phyloP scores from a whole-genome alignment of 345 rosid species.

The Ceriops tagal region DNA sequence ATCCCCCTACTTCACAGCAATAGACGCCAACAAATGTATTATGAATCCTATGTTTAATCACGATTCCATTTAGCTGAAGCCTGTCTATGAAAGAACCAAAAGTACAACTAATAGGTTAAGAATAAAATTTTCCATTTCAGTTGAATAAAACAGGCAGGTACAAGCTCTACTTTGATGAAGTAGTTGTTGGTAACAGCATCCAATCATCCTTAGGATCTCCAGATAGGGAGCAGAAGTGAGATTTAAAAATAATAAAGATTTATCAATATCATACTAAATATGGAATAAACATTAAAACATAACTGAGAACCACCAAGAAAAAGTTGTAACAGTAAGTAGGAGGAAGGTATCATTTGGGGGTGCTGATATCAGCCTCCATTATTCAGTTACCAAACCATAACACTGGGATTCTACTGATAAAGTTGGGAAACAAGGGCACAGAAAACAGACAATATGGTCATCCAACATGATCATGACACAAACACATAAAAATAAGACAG shows the following conservation, averaged over 20 bases:
- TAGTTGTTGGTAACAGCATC: neutral
- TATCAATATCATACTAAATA: conserved; percentile 12
- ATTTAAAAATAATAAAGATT: conserved; percentile 5
- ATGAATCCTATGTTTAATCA: neutral
- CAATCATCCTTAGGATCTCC: conserved; percentile 2
- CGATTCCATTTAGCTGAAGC: neutral
- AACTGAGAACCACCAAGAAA: conserved; percentile 2
- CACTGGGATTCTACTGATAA: neutral
- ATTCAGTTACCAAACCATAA: conserved; percentile 9
- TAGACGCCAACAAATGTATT: neutral
- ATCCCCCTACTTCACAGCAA: neutral
- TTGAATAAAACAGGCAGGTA: neutral
- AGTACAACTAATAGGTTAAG: too few relatives aligned
- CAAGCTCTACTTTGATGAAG: neutral
- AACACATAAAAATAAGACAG: too few relatives aligned
- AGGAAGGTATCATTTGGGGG: conserved; percentile 8
- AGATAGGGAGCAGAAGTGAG: conserved; percentile 10
- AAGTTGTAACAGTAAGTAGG: neutral
- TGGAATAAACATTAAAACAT: conserved; percentile 9
- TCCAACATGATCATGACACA: too few relatives aligned
- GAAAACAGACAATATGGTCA: neutral
- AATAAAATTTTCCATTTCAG: conserved; percentile 11
- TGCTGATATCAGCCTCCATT: conserved; percentile 11
- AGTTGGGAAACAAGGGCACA: neutral
- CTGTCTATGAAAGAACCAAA: neutral